These are phyloP conservation scores for Tricholomella constricta DNA, from an alignment of 768 basidiomycete genomes.

Conservation along the genomic window DNA sequence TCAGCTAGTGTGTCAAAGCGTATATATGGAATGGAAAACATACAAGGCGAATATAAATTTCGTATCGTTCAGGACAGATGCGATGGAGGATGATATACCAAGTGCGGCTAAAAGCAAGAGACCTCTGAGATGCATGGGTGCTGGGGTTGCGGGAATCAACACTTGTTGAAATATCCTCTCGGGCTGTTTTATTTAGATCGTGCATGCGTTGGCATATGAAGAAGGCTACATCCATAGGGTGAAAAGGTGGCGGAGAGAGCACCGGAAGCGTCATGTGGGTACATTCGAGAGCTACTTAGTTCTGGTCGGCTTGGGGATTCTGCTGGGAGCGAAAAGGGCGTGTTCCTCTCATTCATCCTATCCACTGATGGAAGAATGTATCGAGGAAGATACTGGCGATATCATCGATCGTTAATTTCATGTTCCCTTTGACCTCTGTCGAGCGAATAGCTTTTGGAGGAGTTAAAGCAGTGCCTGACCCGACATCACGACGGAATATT, in stretches of 20 bases:
- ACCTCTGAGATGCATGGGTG: background rate
- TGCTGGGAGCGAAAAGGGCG: background rate
- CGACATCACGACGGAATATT: no score
- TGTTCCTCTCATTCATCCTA: background rate
- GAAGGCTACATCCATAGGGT: background rate
- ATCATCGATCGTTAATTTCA: no score
- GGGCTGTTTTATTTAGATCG: background rate
- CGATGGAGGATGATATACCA: background rate
- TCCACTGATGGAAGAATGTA: no score
- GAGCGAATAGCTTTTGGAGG: no score
- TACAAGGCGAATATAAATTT: constrained; percentile 19
- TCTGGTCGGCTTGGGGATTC: background rate
- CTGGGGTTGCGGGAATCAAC: background rate
- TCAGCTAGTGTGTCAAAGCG: no score
- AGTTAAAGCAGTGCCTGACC: no score
- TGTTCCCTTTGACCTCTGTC: no score
- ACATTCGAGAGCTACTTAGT: background rate
- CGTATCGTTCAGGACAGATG: constrained; percentile 11
- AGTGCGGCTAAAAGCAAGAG: background rate
- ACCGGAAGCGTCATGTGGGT: background rate
- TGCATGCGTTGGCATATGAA: background rate
- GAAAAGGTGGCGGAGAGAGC: background rate
- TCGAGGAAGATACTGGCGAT: no score
- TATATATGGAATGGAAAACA: background rate
- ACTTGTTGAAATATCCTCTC: background rate